Conservation (phyloP, 148 eudicot genomes). For the Spergularia bocconei region DNA sequence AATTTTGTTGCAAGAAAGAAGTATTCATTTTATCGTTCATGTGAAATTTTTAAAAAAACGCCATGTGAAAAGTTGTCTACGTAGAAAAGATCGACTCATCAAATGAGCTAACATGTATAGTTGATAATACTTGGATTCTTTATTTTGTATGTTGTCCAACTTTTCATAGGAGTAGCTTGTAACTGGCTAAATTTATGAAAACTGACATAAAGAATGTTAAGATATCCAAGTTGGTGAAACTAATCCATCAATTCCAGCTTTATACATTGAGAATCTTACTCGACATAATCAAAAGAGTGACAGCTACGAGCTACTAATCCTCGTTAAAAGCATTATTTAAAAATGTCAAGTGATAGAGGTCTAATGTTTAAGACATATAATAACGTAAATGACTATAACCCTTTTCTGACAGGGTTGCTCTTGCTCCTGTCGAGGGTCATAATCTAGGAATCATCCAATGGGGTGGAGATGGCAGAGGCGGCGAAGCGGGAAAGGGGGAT, state of each 20-base stretch:
- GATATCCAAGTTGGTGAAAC: constrained; percentile 12
- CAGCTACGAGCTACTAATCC: neutral
- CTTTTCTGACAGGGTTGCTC: neutral
- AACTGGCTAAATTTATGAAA: neutral
- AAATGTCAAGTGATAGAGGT: no score
- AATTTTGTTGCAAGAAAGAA: neutral
- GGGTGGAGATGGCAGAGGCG: constrained; percentile 55
- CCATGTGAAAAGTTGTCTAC: no score
- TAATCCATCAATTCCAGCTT: constrained; percentile 21
- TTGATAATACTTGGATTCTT: neutral
- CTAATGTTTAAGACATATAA: neutral
- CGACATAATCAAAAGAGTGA: neutral
- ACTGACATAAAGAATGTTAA: neutral
- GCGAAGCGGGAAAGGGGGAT: constrained; percentile 67
- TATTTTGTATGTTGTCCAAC: neutral
- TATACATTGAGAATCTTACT: constrained; percentile 2
- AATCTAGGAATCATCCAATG: constrained; percentile 18
- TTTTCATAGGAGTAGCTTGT: neutral
- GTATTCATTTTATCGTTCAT: no score
- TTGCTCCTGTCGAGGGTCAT: neutral
- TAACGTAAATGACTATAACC: neutral
- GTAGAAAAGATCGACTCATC: no score
- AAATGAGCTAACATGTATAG: neutral
- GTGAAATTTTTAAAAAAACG: no score
- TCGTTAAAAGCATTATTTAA: neutral